These are phyloP conservation scores for Herpotrichia juniperi DNA, from an alignment of 2,329 filamentous ascomycete genomes.

Conservation along the genomic window DNA sequence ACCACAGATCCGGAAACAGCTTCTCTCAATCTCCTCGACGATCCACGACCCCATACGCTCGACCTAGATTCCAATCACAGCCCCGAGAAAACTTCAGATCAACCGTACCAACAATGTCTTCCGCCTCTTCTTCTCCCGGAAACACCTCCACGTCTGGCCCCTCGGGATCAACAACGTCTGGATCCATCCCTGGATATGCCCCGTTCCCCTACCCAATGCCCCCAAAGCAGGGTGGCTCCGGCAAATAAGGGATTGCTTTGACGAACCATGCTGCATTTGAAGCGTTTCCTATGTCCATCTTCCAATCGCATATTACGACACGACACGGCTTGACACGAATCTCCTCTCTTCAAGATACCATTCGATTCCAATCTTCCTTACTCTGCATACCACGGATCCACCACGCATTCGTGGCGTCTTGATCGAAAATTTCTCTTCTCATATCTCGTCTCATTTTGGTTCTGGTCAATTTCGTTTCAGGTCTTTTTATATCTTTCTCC, in stretches of 20 bases:
- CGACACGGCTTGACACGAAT: constrained; percentile 6
- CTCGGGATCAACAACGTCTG: constrained; percentile 11
- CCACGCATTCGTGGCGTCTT: constrained; percentile 16
- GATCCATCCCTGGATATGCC: constrained; percentile 33
- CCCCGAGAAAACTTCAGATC: constrained; percentile 11
- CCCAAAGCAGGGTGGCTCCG: constrained; percentile 23
- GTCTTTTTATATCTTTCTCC: background rate
- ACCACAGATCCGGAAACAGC: constrained; percentile 9
- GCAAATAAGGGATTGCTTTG: constrained; percentile 11
- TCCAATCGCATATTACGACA: constrained; percentile 1
- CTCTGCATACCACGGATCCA: constrained; percentile 6
- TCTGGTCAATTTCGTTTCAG: background rate
- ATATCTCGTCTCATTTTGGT: too few relatives aligned
- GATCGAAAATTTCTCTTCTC: background rate
- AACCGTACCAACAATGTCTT: constrained; percentile 35
- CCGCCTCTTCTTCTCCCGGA: constrained; percentile 36
- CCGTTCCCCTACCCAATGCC: constrained; percentile 47
- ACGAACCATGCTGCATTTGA: constrained; percentile 10
- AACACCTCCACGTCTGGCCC: constrained; percentile 39
- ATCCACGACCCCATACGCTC: constrained; percentile 21
- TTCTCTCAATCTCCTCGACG: constrained; percentile 20
- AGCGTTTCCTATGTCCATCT: constrained; percentile 8
- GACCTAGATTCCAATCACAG: constrained; percentile 21
- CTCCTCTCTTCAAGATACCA: constrained; percentile 4
- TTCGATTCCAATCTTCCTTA: constrained; percentile 4